Base-by-base conservation (phyloP, 2,329 filamentous ascomycete genomes). In the Grosmannia huntii region DNA sequence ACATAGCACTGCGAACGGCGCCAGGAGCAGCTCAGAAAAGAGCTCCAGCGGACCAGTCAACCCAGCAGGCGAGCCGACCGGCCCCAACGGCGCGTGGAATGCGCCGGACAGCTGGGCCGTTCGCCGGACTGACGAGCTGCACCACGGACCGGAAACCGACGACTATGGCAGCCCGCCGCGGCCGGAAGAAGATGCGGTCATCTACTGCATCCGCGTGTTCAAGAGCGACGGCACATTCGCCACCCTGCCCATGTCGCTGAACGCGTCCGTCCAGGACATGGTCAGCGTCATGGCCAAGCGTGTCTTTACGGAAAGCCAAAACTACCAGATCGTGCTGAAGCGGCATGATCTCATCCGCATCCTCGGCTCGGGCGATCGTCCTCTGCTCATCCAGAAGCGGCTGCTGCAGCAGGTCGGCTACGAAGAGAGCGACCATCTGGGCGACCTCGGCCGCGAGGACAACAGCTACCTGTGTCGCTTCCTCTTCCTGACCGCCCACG, bases 21-120 rank as follows among this genome's bases (percentile, higher is more conserved):
- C 36, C 12, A 16, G 14, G 36, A 38, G 12, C 36, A 9, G 44
- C 44, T 11, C n/a, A n/a, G 44, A n/a, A n/a, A 46, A n/a, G 44
- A 46, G 44, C 44, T 11, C 44, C 4, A 21, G n/a, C 19, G n/a
- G n/a, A 3, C 44, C 44, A 6, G 44, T 5, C 53, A 9, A 2
- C 44, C 50, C 31, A 1, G 51, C 38, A 23, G 48, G 46, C 21
- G 49, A 54, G 4, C 33, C 64, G 4, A 64, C 60, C n/a, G 69
- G 70, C 2, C 72, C 73, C 3, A 75, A 76, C 58, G 84, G 85
- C 1, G 82, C 83, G 4, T 99, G 92, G 92, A 89, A 95, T 69
- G 91, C 91, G 4, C 92, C 94, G 1, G 92, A 97, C 70, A 96
- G 91, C 69, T 99, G 94, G 94, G 90, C 89, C 55, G 92, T 97